These are phyloP conservation scores for Trichocomaceae sp. DNA, from an alignment of 2,329 filamentous ascomycete genomes.

Conservation along the genomic window DNA sequence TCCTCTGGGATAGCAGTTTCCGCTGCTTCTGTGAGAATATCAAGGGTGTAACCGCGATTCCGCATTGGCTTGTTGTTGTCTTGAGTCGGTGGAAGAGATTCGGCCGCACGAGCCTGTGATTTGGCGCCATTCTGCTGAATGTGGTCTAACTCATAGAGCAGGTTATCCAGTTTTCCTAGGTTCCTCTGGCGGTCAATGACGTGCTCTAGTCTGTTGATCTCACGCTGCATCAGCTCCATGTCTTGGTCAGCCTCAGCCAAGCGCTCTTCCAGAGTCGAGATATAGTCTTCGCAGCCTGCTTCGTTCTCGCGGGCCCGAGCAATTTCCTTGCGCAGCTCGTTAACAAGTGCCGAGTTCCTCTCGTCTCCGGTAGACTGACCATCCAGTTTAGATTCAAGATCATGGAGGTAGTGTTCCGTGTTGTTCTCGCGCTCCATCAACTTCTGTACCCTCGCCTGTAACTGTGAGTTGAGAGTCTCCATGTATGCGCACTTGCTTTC, in stretches of 20 bases:
- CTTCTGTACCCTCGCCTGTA: slow-evolving; percentile 87
- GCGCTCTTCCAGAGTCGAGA: slow-evolving; percentile 90
- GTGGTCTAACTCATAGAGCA: slow-evolving; percentile 78
- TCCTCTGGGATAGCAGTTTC: slow-evolving; percentile 42
- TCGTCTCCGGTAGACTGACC: slow-evolving; percentile 88
- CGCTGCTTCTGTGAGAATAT: slow-evolving; percentile 39
- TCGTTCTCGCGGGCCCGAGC: slow-evolving; percentile 83
- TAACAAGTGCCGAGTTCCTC: slow-evolving; percentile 77
- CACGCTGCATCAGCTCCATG: slow-evolving; percentile 90
- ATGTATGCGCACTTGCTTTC: slow-evolving; percentile 90
- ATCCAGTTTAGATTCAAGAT: slow-evolving; percentile 83
- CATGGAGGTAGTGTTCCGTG: slow-evolving; percentile 87
- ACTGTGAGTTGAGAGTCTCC: slow-evolving; percentile 84
- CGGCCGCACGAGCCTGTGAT: slow-evolving; percentile 24
- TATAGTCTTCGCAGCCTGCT: slow-evolving; percentile 87
- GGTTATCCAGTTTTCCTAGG: slow-evolving; percentile 85
- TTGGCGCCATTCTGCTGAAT: slow-evolving; percentile 56
- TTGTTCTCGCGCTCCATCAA: slow-evolving; percentile 83
- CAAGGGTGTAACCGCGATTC: slow-evolving; percentile 32
- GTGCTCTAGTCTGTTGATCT: slow-evolving; percentile 88
- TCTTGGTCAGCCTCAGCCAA: slow-evolving; percentile 95
- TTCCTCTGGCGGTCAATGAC: slow-evolving; percentile 93
- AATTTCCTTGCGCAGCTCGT: slow-evolving; percentile 87
- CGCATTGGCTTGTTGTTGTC: slow-evolving; percentile 22
- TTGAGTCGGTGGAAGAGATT: slow-evolving; percentile 11